phyloP scores from a whole-genome alignment of 1,284 basidiomycete genomes.

The Termitomyces sp. region DNA sequence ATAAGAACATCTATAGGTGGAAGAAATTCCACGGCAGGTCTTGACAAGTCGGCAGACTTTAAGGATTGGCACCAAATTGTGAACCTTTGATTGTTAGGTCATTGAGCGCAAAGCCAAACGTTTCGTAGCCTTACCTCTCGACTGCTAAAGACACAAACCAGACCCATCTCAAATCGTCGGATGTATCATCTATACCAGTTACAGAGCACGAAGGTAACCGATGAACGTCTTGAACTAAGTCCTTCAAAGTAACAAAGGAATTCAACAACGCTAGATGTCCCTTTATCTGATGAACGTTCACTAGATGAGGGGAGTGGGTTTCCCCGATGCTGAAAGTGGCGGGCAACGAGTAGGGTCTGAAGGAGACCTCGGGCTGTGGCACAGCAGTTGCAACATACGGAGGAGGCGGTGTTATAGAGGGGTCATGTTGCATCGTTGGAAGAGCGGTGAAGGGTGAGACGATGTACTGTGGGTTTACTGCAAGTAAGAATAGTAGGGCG shows the following conservation, averaged over 20 bases:
- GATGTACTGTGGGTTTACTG: too few relatives aligned
- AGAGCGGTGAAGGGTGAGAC: too few relatives aligned
- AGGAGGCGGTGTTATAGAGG: too few relatives aligned
- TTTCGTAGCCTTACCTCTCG: conserved; percentile 24
- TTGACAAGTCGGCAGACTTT: conserved; percentile 26
- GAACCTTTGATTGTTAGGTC: conserved; percentile 6
- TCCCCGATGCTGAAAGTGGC: conserved; percentile 10
- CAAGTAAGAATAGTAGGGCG: too few relatives aligned
- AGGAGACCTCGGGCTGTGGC: not conserved
- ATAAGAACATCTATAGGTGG: conserved; percentile 36
- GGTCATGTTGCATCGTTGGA: too few relatives aligned
- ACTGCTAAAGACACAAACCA: conserved; percentile 34
- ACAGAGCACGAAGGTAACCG: conserved; percentile 1
- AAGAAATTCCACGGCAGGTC: conserved; percentile 24
- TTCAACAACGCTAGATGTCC: conserved; percentile 27
- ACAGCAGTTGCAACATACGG: too few relatives aligned
- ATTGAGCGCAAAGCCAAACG: not conserved
- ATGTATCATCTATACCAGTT: conserved; percentile 15
- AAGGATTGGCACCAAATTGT: conserved; percentile 26
- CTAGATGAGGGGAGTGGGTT: conserved; percentile 15
- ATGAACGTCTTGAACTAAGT: conserved; percentile 9
- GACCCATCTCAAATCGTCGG: conserved; percentile 28
- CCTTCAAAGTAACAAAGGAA: conserved; percentile 26
- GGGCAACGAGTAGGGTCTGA: conserved; percentile 9
- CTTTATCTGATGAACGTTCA: conserved; percentile 24